These are phyloP conservation scores for Dothiorella sarmentorum DNA, from an alignment of 2,329 filamentous ascomycete species.

Conservation along the genomic window DNA sequence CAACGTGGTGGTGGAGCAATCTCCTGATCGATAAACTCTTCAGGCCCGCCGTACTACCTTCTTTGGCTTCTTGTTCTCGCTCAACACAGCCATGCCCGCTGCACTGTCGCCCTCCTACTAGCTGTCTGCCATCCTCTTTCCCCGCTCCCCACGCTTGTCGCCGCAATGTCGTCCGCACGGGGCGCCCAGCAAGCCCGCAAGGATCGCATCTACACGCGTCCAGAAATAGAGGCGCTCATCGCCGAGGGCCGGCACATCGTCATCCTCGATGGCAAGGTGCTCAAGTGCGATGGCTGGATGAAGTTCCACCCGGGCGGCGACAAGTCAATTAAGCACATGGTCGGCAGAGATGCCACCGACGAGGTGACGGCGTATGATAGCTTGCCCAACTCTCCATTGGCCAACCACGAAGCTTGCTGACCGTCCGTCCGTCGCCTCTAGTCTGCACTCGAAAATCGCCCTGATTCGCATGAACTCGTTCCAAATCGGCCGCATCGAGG, in stretches of 20 bases:
- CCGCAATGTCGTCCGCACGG: conserved; percentile 19
- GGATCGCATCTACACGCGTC: conserved; percentile 53
- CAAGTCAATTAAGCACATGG: conserved; percentile 88
- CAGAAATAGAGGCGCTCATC: conserved; percentile 76
- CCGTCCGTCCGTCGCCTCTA: conserved; percentile 33
- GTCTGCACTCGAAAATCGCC: conserved; percentile 78
- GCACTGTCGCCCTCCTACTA: conserved; percentile 28
- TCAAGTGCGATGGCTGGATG: conserved; percentile 87
- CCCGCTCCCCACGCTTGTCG: not conserved
- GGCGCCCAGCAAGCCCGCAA: conserved; percentile 34
- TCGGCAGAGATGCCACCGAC: conserved; percentile 89
- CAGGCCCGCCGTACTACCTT: not conserved
- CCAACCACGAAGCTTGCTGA: conserved; percentile 17
- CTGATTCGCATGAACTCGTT: conserved; percentile 74
- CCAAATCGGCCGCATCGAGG: conserved; percentile 77
- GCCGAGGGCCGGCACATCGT: conserved; percentile 76
- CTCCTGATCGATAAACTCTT: conserved; percentile 11
- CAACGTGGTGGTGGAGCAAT: not conserved
- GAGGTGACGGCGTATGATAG: conserved; percentile 78
- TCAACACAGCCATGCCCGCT: conserved; percentile 20
- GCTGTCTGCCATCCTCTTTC: conserved; percentile 17
- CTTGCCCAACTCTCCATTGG: conserved; percentile 8
- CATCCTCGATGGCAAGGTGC: conserved; percentile 74
- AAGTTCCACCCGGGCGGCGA: conserved; percentile 89
- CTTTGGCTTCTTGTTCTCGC: not conserved